Evolutionary conservation across 1,139 yeast genomes (phyloP).

Genomic region (Pichia sp.): DNA sequence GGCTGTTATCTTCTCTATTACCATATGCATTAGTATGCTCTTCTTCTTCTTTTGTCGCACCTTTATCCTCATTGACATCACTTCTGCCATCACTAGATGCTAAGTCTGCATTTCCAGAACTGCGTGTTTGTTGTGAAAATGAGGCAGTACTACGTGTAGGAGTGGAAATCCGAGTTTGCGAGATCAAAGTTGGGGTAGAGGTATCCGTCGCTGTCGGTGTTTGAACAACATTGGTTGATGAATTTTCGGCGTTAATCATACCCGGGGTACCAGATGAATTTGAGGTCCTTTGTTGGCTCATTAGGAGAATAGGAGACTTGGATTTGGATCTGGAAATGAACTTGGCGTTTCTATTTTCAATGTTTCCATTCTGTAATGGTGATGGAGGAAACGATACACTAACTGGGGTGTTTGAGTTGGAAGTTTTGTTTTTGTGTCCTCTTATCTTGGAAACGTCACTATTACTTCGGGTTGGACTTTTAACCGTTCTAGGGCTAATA

Average conservation of each 20-base stretch:
- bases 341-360: background rate
- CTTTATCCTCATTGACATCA: background rate
- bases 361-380: background rate
- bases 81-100: background rate
- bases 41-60: background rate
- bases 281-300: background rate
- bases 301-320: background rate
- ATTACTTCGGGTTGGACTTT: slow-evolving; percentile 1
- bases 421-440: background rate
- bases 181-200: slow-evolving; percentile 7
- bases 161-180: slow-evolving; percentile 8
- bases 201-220: slow-evolving; percentile 4
- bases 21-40: background rate
- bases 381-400: background rate
- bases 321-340: background rate
- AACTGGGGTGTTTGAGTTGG: background rate
- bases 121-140: background rate
- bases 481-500: slow-evolving; percentile 9
- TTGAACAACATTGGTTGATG: background rate
- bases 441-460: background rate
- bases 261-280: background rate
- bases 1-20: background rate
- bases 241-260: background rate
- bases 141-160: slow-evolving; percentile 5
- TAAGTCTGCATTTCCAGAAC: background rate